Percentiles rank a stretch among this genome's conserved stretches.
Evolutionary conservation across 1,284 basidiomycete species (phyloP).

Genomic region (Serendipita sp.): DNA sequence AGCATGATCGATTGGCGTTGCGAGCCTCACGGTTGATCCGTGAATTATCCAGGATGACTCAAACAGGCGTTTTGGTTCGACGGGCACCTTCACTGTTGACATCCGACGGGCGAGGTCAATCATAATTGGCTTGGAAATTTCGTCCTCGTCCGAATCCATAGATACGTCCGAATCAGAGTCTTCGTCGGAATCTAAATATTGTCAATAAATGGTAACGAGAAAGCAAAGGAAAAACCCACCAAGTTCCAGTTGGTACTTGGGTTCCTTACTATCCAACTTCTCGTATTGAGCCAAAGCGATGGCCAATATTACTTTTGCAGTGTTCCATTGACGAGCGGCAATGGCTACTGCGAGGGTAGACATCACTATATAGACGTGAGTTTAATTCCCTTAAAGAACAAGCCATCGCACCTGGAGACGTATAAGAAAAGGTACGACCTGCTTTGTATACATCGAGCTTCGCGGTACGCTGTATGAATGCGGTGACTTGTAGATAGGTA

Average conservation of each 20-base stretch:
- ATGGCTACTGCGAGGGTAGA: conserved; percentile 26
- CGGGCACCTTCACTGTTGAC: neutral
- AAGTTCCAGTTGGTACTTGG: conserved; percentile 24
- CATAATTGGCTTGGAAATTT: neutral
- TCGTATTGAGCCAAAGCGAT: conserved; percentile 37
- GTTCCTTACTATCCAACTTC: conserved; percentile 24
- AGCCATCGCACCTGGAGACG: neutral
- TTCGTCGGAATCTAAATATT: neutral
- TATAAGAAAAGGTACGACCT: neutral
- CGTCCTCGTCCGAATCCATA: conserved; percentile 20
- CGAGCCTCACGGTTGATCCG: neutral
- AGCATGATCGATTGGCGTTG: conserved; percentile 21
- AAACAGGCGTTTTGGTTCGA: neutral
- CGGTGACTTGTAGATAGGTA: conserved; percentile 16
- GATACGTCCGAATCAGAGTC: conserved; percentile 6
- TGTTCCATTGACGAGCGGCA: conserved; percentile 34
- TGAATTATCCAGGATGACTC: neutral
- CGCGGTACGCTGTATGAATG: conserved; percentile 18
- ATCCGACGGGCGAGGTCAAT: neutral
- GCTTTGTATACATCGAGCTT: neutral
- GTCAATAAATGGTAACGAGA: neutral
- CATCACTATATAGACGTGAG: conserved; percentile 31
- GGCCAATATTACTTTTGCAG: conserved; percentile 36
- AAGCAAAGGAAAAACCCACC: conserved; percentile 18
- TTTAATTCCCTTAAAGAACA: conserved; percentile 10